phyloP scores from a whole-genome alignment of 1,139 yeast species.

The Kodamaea plutei region DNA sequence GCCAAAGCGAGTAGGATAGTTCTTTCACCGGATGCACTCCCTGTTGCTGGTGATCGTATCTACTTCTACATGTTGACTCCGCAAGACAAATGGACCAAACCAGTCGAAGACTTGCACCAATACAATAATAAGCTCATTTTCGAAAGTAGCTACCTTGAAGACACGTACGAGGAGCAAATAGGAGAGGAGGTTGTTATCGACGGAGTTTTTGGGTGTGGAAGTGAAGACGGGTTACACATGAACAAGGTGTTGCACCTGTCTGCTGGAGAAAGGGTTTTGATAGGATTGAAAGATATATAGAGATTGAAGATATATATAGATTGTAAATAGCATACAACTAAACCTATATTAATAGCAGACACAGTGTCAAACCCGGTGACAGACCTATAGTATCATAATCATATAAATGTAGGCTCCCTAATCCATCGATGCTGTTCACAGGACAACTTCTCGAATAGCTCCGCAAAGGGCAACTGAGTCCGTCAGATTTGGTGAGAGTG shows the following conservation, averaged over 20 bases:
- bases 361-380: too few species aligned
- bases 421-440: too few species aligned
- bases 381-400: too few species aligned
- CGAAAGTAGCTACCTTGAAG: conserved; percentile 36
- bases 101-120: conserved; percentile 1
- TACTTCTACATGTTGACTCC: conserved; percentile 49
- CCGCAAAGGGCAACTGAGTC: too few species aligned
- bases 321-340: too few species aligned
- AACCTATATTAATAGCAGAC: too few species aligned
- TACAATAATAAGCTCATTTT: conserved; percentile 7
- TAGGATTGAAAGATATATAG: conserved; percentile 5
- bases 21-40: conserved; percentile 51
- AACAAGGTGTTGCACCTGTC: conserved; percentile 40
- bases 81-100: conserved; percentile 17
- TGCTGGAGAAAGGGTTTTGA: conserved; percentile 35
- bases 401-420: too few species aligned
- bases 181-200: conserved; percentile 14
- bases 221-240: conserved; percentile 41
- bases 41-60: conserved; percentile 41
- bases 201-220: conserved; percentile 41
- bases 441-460: too few species aligned
- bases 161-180: conserved; percentile 15
- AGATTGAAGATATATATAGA: too few species aligned
- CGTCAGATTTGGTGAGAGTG: too few species aligned
- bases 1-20: conserved; percentile 57